A percentile compares a stretch with the other conserved stretches of the same genome.
phyloP scores from a whole-genome alignment of 768 basidiomycete genomes.

The Pulveroboletus frians region DNA sequence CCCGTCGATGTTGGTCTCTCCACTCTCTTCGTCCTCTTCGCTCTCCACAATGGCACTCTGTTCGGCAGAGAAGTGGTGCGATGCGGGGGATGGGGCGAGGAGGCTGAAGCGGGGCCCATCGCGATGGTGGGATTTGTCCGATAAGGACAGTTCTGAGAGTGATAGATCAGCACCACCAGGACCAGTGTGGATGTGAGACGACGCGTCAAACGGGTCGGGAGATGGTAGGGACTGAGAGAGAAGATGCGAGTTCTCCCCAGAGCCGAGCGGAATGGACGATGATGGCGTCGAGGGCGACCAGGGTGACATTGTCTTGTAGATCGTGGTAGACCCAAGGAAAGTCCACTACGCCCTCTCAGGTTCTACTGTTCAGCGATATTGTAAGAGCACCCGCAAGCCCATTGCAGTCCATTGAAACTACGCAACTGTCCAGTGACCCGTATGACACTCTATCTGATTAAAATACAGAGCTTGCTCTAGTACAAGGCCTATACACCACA shows the following conservation, averaged over 20 bases:
- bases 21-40: conserved; percentile 19
- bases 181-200: conserved; percentile 34
- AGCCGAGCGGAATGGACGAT: conserved; percentile 21
- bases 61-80: conserved; percentile 15
- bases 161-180: conserved; percentile 49
- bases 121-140: conserved; percentile 28
- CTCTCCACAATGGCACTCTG: conserved; percentile 24
- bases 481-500: background rate
- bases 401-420: too few relatives aligned
- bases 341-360: background rate
- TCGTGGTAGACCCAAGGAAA: background rate
- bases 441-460: background rate
- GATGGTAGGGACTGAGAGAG: conserved; percentile 45
- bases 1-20: conserved; percentile 4
- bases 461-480: background rate
- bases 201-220: conserved; percentile 27
- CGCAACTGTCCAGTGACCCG: too few relatives aligned
- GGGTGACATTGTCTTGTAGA: conserved; percentile 18
- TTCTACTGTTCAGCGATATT: background rate
- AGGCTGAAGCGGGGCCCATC: conserved; percentile 32
- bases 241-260: conserved; percentile 34
- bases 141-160: conserved; percentile 50
- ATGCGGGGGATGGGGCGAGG: conserved; percentile 26
- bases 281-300: conserved; percentile 31
- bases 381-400: too few relatives aligned